Evolutionary conservation across 441 rosid species (phyloP).

Genomic region (Gossypium armourianum): DNA sequence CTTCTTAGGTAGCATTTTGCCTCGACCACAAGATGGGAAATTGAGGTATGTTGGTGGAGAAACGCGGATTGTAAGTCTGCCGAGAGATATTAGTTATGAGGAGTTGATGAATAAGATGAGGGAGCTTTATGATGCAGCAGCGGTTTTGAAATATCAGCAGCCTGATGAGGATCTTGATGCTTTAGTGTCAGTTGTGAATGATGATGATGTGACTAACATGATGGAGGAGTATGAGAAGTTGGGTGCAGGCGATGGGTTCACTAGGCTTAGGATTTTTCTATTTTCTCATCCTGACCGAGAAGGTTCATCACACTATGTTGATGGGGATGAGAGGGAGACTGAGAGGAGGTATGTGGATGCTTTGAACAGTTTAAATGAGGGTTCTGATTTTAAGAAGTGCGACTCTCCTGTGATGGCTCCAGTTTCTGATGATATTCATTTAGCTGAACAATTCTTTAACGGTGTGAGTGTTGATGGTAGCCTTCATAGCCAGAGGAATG

Average conservation of each 20-base stretch:
- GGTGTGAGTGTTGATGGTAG: slow-evolving; percentile 47
- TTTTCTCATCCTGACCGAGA: slow-evolving; percentile 64
- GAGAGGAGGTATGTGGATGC: slow-evolving; percentile 96
- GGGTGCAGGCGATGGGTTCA: slow-evolving; percentile 78
- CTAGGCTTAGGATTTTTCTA: slow-evolving; percentile 85
- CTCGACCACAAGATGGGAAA: slow-evolving; percentile 88
- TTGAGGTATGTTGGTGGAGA: slow-evolving; percentile 90
- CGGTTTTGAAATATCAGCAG: slow-evolving; percentile 79
- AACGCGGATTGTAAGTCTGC: slow-evolving; percentile 69
- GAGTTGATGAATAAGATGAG: slow-evolving; percentile 78
- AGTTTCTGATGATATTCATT: slow-evolving; percentile 37
- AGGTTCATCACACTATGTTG: slow-evolving; percentile 46
- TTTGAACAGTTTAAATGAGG: slow-evolving; percentile 64
- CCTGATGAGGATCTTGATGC: slow-evolving; percentile 99
- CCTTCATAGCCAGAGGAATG: slow-evolving; percentile 33
- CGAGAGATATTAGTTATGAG: slow-evolving; percentile 53
- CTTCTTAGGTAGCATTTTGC: slow-evolving; percentile 78
- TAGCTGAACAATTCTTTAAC: slow-evolving; percentile 49
- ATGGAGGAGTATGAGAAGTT: slow-evolving; percentile 98
- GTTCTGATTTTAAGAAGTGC: slow-evolving; percentile 47
- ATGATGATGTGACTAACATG: slow-evolving; percentile 85
- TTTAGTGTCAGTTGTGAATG: slow-evolving; percentile 80
- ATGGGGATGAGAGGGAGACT: slow-evolving; percentile 70
- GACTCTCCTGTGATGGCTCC: slow-evolving; percentile 43
- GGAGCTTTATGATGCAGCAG: slow-evolving; percentile 73